Evolutionary conservation across 208 protist genomes (phyloP), one percentile per base, ranked within the genome.

Genomic region (Phytomonas francai): DNA sequence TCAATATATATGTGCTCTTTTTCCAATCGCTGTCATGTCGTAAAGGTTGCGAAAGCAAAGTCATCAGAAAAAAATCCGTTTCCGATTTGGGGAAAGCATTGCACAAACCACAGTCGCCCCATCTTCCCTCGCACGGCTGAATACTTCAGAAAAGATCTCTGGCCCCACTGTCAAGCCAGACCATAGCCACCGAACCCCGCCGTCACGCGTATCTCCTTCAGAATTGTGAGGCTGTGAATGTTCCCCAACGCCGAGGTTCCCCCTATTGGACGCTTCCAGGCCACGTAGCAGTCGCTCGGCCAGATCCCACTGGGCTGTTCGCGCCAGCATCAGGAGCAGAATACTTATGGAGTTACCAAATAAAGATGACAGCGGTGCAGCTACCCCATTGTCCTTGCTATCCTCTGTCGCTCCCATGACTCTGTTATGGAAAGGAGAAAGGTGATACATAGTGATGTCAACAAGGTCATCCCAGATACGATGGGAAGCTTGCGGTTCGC

Each of bases 21-120:
- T 54, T 54, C 8, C 11, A 19, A 56, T 29, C 36, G 36, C 63
- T 11, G 22, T 22, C 3, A 11, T 67, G 6, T 67, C 27, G 27
- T 67, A 33, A 58, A 14, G 7, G n/a, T 39, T 14, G 16, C 7
- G 27, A 25, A 30, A 16, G 9, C n/a, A 22, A 39, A 14, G 25
- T n/a, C 3, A 28, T 77, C 70, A 91, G 51, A 91, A 91, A 69
- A 94, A 94, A 14, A 92, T 71, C 39, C 63, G 65, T 70, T 91
- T 77, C n/a, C 88, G 80, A 12, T 73, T 77, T 12, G 62, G 51
- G 0, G 85, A 81, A 32, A 93, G 65, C 34, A 80, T 71, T 2
- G 78, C 72, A 69, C 85, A 91, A 27, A 93, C 75, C 27, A 68
- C 63, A n/a, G 79, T 76, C 59, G 74, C 78, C 1, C 88, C 88